phyloP scores from a whole-genome alignment of 805 yeast genomes.

The Zygoascus flipseniorum region DNA sequence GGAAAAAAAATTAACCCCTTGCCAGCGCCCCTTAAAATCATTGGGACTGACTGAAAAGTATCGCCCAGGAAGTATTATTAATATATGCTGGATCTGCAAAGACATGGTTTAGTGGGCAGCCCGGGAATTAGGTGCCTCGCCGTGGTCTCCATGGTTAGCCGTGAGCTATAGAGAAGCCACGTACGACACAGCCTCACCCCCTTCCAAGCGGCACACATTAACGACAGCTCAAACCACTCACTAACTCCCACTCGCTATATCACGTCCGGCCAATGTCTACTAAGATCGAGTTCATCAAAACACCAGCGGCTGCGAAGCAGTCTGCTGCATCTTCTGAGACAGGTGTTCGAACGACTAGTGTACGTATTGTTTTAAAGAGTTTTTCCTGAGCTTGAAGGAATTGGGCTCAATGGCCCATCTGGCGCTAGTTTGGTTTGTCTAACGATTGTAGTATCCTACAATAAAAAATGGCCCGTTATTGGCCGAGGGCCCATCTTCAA shows the following conservation, averaged over 20 bases:
- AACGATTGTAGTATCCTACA: constrained; percentile 41
- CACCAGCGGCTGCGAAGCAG: constrained; percentile 45
- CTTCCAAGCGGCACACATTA: background rate
- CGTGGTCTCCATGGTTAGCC: too few relatives aligned
- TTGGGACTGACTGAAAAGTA: too few relatives aligned
- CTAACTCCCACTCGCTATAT: background rate
- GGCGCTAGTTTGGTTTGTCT: too few relatives aligned
- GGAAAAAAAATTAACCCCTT: too few relatives aligned
- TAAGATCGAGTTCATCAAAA: constrained; percentile 44
- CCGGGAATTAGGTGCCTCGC: too few relatives aligned
- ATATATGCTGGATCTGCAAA: too few relatives aligned
- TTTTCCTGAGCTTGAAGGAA: background rate
- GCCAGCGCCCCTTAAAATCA: too few relatives aligned
- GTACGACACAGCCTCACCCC: background rate
- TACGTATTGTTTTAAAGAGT: constrained; percentile 20
- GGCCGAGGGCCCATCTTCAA: constrained; percentile 86
- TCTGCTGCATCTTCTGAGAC: constrained; percentile 35
- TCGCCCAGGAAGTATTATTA: too few relatives aligned
- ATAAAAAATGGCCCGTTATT: constrained; percentile 82
- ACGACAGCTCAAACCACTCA: background rate
- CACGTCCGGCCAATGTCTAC: background rate
- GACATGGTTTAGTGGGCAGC: too few relatives aligned
- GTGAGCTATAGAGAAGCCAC: background rate
- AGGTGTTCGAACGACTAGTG: constrained; percentile 45
- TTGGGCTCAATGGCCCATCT: too few relatives aligned